Evolutionary conservation across 192 early-diverging fungal genomes (phyloP).

Genomic region (Coemansia aciculifera): DNA sequence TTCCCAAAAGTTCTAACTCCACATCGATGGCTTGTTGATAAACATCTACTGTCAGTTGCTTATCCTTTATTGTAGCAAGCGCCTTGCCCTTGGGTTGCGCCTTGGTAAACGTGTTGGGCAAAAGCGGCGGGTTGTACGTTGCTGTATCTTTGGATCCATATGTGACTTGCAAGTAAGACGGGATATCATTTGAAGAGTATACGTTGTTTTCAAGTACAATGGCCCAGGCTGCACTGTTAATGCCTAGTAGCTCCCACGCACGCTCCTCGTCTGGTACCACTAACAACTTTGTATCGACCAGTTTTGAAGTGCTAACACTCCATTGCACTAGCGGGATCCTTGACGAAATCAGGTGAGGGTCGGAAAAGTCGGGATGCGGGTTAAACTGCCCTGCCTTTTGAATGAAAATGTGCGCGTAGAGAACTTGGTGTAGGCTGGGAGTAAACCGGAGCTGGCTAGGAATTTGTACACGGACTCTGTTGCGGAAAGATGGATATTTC

Average conservation of each 20-base stretch:
- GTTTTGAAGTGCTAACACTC: background rate
- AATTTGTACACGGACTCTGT: background rate
- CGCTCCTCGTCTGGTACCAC: background rate
- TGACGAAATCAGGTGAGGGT: constrained; percentile 5
- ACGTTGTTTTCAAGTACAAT: too few relatives aligned
- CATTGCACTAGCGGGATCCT: too few relatives aligned
- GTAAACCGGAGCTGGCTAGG: background rate
- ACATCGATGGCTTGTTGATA: constrained; percentile 5
- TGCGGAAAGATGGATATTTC: background rate
- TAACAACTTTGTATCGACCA: background rate
- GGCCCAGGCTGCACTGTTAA: background rate
- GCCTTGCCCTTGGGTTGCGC: background rate
- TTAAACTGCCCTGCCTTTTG: background rate
- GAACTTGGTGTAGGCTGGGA: background rate
- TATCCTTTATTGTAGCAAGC: background rate
- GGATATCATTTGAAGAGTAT: background rate
- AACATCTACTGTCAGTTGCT: too few relatives aligned
- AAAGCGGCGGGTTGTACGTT: constrained; percentile 3
- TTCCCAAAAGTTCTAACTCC: constrained; percentile 7
- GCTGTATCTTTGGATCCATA: background rate
- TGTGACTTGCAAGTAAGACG: background rate
- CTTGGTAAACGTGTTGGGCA: constrained; percentile 2
- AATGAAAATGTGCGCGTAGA: background rate
- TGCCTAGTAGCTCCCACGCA: background rate
- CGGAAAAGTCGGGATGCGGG: constrained; percentile 9